A percentile compares a stretch with the other conserved stretches of the same genome.
These are phyloP conservation scores for Durotheca rogersii DNA, from an alignment of 495 filamentous ascomycete genomes.

Conservation along the genomic window DNA sequence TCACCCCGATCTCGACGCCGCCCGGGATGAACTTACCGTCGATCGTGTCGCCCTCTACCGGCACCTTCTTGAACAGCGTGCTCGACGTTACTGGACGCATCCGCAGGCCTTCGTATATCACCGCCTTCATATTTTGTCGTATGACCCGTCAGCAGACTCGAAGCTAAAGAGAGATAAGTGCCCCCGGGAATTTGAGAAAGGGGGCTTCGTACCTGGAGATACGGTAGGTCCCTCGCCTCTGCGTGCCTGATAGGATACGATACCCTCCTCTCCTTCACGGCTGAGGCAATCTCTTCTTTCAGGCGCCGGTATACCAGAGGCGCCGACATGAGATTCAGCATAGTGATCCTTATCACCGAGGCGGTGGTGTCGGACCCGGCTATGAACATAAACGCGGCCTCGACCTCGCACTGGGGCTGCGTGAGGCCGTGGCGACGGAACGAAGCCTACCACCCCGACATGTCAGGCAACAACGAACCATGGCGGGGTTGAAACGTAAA, in stretches of 20 bases:
- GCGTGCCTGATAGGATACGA: conserved; percentile 39
- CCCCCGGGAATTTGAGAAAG: too few relatives aligned
- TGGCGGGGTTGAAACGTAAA: too few relatives aligned
- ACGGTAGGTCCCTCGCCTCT: conserved; percentile 47
- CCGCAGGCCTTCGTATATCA: conserved; percentile 49
- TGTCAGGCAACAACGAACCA: too few relatives aligned
- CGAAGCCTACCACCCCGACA: conserved; percentile 16
- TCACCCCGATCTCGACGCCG: conserved; percentile 56
- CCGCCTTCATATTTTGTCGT: conserved; percentile 31
- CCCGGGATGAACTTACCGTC: conserved; percentile 54
- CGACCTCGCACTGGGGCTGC: conserved; percentile 23
- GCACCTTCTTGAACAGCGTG: conserved; percentile 48
- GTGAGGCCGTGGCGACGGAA: conserved; percentile 29
- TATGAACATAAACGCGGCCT: conserved; percentile 48
- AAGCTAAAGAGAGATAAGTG: too few relatives aligned
- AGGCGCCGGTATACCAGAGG: conserved; percentile 52
- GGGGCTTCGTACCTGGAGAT: conserved; percentile 38
- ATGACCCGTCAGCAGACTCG: too few relatives aligned
- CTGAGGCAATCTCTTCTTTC: conserved; percentile 56
- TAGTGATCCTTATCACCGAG: conserved; percentile 54
- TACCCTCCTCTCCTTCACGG: conserved; percentile 34
- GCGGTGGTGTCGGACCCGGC: conserved; percentile 68
- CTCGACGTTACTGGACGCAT: conserved; percentile 46
- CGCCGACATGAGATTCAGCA: conserved; percentile 54
- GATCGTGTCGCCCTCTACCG: conserved; percentile 49